Evolutionary conservation across 225 moss, liverwort and hornwort genomes (phyloP), one percentile per base, ranked within the genome.

Genomic region (Antitrichia curtipendula): DNA sequence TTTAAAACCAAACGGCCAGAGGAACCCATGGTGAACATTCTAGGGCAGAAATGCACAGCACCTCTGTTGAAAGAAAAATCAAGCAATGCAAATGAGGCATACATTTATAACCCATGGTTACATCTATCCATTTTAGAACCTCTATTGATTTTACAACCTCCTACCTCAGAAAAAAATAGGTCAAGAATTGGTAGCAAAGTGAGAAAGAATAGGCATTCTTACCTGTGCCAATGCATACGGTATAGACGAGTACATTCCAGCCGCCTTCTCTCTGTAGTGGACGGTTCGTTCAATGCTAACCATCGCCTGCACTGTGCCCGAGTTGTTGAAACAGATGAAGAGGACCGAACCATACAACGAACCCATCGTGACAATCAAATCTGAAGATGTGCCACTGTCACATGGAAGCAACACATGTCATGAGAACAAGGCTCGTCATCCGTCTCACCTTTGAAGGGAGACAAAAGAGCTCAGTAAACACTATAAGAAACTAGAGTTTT

Each of bases 161-260:
- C 40, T 7, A 83, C 40, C 29, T 82, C 38, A 36, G 73, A 18
- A 40, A 65, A 54, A 54, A 72, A 73, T 32, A 64, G 24, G 66
- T 31, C n/a, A 72, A 61, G 54, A 76, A 76, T 25, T 54, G 52
- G 29, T 76, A 88, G 45, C 79, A 36, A 78, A 75, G 56, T 40
- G 77, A 24, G 23, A 36, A 45, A 40, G 66, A 82, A 83, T 74
- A 43, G 19, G 38, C 78, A 59, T 82, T n/a, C n/a, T n/a, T 88
- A 90, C 95, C 95, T 94, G 94, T 58, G 95, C 94, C 59, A 95
- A 54, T 76, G 94, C 93, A 54, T 95, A 95, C 7, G 94, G 93
- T 77, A 91, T 87, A 66, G 95, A 18, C 21, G 95, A 86, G 78
- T 95, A 95, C 91, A 95, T 92, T 80, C 95, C 95, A 16, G 95